phyloP scores from a whole-genome alignment of 345 rosid genomes.

The Euphorbia lathyris region DNA sequence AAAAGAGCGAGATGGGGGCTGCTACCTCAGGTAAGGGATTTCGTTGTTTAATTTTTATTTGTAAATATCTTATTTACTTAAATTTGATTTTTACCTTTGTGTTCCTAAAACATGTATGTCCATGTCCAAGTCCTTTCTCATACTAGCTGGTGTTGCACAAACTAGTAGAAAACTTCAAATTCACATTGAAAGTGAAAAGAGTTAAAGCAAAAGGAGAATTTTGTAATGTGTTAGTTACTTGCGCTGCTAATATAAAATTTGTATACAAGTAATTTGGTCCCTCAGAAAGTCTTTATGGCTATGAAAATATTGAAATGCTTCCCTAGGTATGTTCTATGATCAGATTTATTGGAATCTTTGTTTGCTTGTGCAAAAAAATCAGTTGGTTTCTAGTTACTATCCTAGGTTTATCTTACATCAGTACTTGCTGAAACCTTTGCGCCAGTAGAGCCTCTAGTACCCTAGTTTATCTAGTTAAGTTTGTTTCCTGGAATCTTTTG shows the following conservation, averaged over 20 bases:
- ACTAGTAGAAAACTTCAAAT: not conserved
- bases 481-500: not conserved
- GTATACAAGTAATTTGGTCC: not conserved
- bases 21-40: conserved; percentile 69
- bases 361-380: not conserved
- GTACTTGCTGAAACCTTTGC: not conserved
- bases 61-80: not conserved
- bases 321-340: not conserved
- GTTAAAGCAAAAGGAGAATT: not conserved
- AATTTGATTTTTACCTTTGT: not conserved
- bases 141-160: not conserved
- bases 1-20: conserved; percentile 82
- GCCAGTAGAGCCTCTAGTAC: not conserved
- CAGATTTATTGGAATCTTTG: not conserved
- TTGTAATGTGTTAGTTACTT: not conserved
- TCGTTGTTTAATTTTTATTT: conserved; percentile 5
- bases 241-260: not conserved
- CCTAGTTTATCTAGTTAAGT: not conserved
- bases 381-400: not conserved
- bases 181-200: not conserved
- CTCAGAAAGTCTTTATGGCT: no score
- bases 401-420: not conserved
- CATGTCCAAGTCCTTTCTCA: no score
- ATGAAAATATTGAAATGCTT: not conserved
- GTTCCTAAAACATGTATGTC: not conserved